Evolutionary conservation across 306 rosid species (phyloP).

Genomic region (Trifolium fragiferum): DNA sequence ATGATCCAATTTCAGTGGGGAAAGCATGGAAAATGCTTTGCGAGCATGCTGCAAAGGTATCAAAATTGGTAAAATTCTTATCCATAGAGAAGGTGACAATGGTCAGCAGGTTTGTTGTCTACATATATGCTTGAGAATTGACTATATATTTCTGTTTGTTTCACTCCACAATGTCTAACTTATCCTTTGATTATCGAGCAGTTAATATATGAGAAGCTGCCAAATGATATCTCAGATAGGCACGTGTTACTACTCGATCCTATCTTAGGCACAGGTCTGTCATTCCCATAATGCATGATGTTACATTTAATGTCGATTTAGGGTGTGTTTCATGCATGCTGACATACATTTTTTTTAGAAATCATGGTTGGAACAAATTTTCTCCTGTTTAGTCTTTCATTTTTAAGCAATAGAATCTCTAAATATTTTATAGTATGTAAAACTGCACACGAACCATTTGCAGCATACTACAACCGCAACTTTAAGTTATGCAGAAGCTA

Average conservation of each 20-base stretch:
- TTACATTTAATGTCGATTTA: constrained; percentile 1
- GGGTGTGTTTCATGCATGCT: background rate
- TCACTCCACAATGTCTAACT: constrained; percentile 36
- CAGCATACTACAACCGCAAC: background rate
- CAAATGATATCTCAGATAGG: constrained; percentile 93
- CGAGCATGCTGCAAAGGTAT: constrained; percentile 99
- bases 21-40: constrained; percentile 99
- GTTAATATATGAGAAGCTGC: constrained; percentile 93
- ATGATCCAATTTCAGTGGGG: constrained; percentile 68
- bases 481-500: constrained; percentile 2
- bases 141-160: background rate
- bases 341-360: background rate
- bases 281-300: constrained; percentile 11
- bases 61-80: constrained; percentile 98
- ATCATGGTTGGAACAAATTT: background rate
- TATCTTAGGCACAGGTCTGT: constrained; percentile 95
- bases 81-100: constrained; percentile 99
- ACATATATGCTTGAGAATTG: constrained; percentile 25
- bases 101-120: constrained; percentile 85
- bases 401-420: background rate
- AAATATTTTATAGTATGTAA: background rate
- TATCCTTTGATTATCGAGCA: constrained; percentile 52
- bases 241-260: constrained; percentile 97
- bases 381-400: background rate
- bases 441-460: background rate